Base-by-base conservation (phyloP, 441 rosid genomes). In the Metrosideros polymorpha region DNA sequence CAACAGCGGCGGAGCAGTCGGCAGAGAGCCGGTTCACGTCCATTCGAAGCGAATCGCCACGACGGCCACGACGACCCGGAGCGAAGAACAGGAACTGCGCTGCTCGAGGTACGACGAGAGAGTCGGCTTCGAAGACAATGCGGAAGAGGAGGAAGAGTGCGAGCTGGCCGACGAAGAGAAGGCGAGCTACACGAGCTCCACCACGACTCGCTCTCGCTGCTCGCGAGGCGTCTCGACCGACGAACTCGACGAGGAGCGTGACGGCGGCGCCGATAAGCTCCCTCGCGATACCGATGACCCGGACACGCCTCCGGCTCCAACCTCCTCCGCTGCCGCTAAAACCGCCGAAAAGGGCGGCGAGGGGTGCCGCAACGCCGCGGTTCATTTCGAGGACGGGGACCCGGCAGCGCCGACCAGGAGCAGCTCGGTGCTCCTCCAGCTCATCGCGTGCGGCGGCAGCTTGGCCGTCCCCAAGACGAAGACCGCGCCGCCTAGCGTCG, bases 171-270 rank as follows among this genome's bases (percentile, higher is more conserved):
- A 92, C 42, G 98, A 95, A 83, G 96, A 93, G 91, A 94, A 97
- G 88, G 91, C 94, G n/a, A 93, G 94, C 89, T 93, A 91, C 88
- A 94, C 98, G 18, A 92, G 95, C 87, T 96, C 98, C 82, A 95
- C 98, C 18, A 95, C 99, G 4, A 95, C 99, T 1, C 95, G 91
- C 43, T 97, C 98, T 87, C 97, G 93, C 82, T 94, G 93, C 88
- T 96, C 98, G 2, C 89, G 94, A 83, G 98, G 99, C 1, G 93
- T 95, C 25, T 94, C 97, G 9, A 95, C 98, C 0, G 96, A 95
- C 29, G 96, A 95, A 45, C 90, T 89, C 10, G 94, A 82, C 79
- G 79, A 91, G 47, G 92, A 91, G 27, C 87, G 63, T 50, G 91
- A 90, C 59, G 54, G 89, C 50, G 30, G 79, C 71, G 85, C 86